Conservation (phyloP, 257 asterid species). For the Marsdenia floribunda region DNA sequence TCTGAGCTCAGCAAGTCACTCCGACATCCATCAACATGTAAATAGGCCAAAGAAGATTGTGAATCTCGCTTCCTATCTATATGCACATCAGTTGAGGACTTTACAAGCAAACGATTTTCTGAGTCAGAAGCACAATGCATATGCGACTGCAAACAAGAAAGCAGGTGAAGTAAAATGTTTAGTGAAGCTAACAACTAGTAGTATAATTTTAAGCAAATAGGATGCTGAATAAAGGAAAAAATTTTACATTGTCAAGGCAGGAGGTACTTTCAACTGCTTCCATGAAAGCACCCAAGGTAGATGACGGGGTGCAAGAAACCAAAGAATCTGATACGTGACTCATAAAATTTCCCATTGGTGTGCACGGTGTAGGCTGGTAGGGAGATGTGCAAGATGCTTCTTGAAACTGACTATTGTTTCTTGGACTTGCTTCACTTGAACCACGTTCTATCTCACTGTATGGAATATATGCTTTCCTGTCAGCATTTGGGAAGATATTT, state of each 20-base stretch:
- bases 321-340: constrained; percentile 23
- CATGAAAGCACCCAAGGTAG: not conserved
- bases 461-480: constrained; percentile 52
- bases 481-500: constrained; percentile 41
- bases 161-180: not conserved
- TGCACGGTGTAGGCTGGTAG: not conserved
- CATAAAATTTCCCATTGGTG: constrained; percentile 5
- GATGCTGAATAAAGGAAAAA: not conserved
- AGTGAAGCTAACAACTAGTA: not conserved
- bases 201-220: not conserved
- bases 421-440: constrained; percentile 16
- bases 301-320: not conserved
- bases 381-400: constrained; percentile 13
- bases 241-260: constrained; percentile 27
- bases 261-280: constrained; percentile 25
- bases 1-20: constrained; percentile 22
- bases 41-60: constrained; percentile 29
- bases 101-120: constrained; percentile 14
- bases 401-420: not conserved
- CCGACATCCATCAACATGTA: constrained; percentile 20
- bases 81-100: constrained; percentile 27
- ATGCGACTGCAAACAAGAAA: constrained; percentile 20
- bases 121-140: constrained; percentile 26
- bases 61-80: constrained; percentile 5
- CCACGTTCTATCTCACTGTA: constrained; percentile 43